phyloP scores from a whole-genome alignment of 2,329 filamentous ascomycete species.

The Aspergillus sp. region DNA sequence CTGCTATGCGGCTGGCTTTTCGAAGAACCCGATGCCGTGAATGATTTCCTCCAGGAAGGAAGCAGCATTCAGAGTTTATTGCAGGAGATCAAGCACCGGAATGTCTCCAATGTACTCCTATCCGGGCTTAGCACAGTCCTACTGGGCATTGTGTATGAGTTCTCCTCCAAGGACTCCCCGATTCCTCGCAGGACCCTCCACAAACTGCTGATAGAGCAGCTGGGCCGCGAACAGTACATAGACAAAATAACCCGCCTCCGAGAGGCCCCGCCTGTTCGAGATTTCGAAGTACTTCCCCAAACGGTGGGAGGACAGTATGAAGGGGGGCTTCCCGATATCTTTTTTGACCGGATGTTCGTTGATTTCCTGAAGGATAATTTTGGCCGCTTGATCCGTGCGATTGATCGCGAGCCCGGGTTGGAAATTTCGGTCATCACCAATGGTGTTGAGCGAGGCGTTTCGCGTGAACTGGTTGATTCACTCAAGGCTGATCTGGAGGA shows the following conservation, averaged over 20 bases:
- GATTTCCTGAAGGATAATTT: slow-evolving; percentile 97
- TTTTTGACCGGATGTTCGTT: slow-evolving; percentile 81
- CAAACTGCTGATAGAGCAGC: slow-evolving; percentile 68
- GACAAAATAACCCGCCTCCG: slow-evolving; percentile 76
- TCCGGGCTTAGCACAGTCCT: slow-evolving; percentile 82
- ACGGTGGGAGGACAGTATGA: slow-evolving; percentile 55
- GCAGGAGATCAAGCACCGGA: slow-evolving; percentile 65
- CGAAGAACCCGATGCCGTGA: slow-evolving; percentile 85
- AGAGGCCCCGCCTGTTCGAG: slow-evolving; percentile 73
- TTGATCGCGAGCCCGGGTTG: slow-evolving; percentile 85
- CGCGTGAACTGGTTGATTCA: slow-evolving; percentile 87
- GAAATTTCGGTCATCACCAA: slow-evolving; percentile 80
- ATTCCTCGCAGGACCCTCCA: slow-evolving; percentile 79
- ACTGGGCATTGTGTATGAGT: slow-evolving; percentile 88
- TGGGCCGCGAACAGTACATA: slow-evolving; percentile 84
- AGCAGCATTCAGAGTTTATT: slow-evolving; percentile 87
- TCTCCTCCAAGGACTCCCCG: slow-evolving; percentile 94
- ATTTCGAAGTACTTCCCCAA: slow-evolving; percentile 84
- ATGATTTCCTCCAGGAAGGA: slow-evolving; percentile 88
- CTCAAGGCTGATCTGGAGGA: slow-evolving; percentile 74
- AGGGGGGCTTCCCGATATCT: slow-evolving; percentile 70
- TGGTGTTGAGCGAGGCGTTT: slow-evolving; percentile 82
- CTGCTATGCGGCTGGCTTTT: slow-evolving; percentile 85
- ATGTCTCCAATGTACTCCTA: slow-evolving; percentile 62
- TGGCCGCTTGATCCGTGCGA: slow-evolving; percentile 74